A percentile compares a stretch with the other conserved stretches of the same genome.
Conservation (phyloP, 495 filamentous ascomycete species). For the Penicillium mononematosum region DNA sequence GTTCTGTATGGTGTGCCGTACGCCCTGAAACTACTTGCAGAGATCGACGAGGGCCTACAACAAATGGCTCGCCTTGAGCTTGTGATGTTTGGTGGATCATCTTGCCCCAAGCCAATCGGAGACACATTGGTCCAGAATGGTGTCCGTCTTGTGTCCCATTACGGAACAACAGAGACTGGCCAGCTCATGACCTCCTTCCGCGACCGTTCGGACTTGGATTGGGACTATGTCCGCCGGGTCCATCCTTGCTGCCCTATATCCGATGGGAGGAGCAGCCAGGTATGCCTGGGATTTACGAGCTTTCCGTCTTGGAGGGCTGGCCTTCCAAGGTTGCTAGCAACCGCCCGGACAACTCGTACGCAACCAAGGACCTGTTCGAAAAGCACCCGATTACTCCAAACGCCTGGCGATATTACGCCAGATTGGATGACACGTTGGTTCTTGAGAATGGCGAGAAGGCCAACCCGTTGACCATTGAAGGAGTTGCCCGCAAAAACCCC, state of each 20-base stretch:
- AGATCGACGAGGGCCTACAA: slow-evolving; percentile 41
- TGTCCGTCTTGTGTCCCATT: slow-evolving; percentile 51
- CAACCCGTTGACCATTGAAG: slow-evolving; percentile 58
- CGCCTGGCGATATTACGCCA: slow-evolving; percentile 56
- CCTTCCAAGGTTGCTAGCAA: slow-evolving; percentile 60
- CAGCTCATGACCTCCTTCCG: slow-evolving; percentile 52
- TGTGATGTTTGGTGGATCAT: slow-evolving; percentile 49
- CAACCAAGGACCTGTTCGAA: slow-evolving; percentile 56
- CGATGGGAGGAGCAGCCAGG: slow-evolving; percentile 49
- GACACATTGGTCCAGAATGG: slow-evolving; percentile 50
- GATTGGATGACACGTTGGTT: slow-evolving; percentile 57
- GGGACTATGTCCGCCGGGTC: slow-evolving; percentile 57
- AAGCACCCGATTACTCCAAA: slow-evolving; percentile 47
- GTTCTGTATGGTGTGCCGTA: slow-evolving; percentile 50
- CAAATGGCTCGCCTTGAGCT: slow-evolving; percentile 38
- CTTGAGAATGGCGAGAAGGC: slow-evolving; percentile 64
- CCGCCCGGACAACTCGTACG: slow-evolving; percentile 56
- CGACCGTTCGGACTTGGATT: slow-evolving; percentile 49
- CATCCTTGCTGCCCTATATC: slow-evolving; percentile 31
- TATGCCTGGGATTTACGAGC: slow-evolving; percentile 48
- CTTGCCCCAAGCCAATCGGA: slow-evolving; percentile 50
- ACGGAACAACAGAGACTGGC: slow-evolving; percentile 51
- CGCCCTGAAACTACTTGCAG: slow-evolving; percentile 47
- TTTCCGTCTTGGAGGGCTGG: slow-evolving; percentile 57
- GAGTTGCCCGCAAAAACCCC: slow-evolving; percentile 27